Evolutionary conservation across 176 grass and related monocot species (phyloP), one percentile per base, ranked within the genome.

Genomic region (Oryza nivara): DNA sequence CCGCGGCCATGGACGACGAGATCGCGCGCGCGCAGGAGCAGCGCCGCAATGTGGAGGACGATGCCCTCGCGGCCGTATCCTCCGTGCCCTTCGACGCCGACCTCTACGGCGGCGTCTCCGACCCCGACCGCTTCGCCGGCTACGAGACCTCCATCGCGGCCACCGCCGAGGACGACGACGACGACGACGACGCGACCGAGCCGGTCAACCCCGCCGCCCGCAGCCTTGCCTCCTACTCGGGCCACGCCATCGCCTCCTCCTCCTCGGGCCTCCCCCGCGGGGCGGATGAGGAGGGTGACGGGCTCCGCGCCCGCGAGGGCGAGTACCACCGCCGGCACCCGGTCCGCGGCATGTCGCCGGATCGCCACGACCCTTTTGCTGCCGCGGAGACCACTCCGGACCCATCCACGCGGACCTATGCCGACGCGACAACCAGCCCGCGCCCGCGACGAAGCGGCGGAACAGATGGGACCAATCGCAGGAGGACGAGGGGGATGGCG

Each of bases 401-500:
- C 73, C 89, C 96, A 26, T 82, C 89, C 5, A 91, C 90, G 16
- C 77, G 93, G 68, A 99, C 96, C 60, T 96, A 99, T 17, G 73
- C 86, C 5, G 93, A 96, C 68, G 89, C 14, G 93, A 99, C 9
- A 85, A 85, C 36, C 78, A 83, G 40, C 8, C 93, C 93, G 65
- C 61, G 20, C 92, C 84, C 19, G 76, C 86, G 0, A 85, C 85
- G 0, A 96, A 95, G 82, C 87, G 96, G 86, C 88, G 93, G 70
- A 96, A 98, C 61, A 85, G 96, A 70, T 98, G 96, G 96, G 96
- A 98, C 56, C 96, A 98, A 82, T 93, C 93, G 10, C 96, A 95
- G 52, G 9, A 54, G 51, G 52, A 20, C 52, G 52, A 16, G 68
- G 40, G 36, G 5, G 93, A 98, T 5, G 56, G 72, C 0, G 91